Conservation (phyloP, 2,329 filamentous ascomycete genomes). For the Aspergillus quadrilineatus region DNA sequence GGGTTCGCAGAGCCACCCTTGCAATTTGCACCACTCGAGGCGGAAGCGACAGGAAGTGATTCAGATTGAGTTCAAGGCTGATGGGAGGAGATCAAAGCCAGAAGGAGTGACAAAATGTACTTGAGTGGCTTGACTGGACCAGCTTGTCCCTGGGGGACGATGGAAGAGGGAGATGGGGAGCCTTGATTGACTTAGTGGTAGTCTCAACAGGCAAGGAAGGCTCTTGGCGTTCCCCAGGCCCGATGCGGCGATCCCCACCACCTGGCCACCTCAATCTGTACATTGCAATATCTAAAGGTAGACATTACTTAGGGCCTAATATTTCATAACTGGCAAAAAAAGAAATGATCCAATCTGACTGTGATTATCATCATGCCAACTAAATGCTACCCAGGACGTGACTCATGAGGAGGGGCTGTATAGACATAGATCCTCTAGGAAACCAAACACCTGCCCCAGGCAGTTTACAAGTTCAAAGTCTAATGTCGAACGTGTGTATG, state of each 20-base stretch:
- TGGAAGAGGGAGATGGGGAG: background rate
- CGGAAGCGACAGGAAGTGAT: background rate
- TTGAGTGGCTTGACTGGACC: background rate
- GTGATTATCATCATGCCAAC: background rate
- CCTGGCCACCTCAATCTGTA: background rate
- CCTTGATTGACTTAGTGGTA: conserved; percentile 15
- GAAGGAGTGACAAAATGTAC: conserved; percentile 2
- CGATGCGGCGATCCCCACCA: conserved; percentile 18
- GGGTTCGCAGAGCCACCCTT: conserved; percentile 11
- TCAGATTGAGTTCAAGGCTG: background rate
- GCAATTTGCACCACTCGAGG: conserved; percentile 5
- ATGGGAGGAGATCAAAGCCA: background rate
- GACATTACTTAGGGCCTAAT: too few species aligned
- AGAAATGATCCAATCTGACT: background rate
- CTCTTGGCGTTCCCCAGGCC: conserved; percentile 34
- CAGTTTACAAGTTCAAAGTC: conserved; percentile 3
- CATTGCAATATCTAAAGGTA: too few species aligned
- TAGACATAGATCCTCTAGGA: conserved; percentile 3
- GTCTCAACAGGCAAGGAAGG: conserved; percentile 18
- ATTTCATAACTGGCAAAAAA: too few species aligned
- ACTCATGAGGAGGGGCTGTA: conserved; percentile 11
- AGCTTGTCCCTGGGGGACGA: conserved; percentile 4
- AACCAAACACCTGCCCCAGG: background rate
- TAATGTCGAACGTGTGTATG: conserved; percentile 36
- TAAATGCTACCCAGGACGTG: conserved; percentile 3